Evolutionary conservation across 2,329 filamentous ascomycete genomes (phyloP), one percentile per base, ranked within the genome.

Genomic region (Thermothelomyces thermophilus): DNA sequence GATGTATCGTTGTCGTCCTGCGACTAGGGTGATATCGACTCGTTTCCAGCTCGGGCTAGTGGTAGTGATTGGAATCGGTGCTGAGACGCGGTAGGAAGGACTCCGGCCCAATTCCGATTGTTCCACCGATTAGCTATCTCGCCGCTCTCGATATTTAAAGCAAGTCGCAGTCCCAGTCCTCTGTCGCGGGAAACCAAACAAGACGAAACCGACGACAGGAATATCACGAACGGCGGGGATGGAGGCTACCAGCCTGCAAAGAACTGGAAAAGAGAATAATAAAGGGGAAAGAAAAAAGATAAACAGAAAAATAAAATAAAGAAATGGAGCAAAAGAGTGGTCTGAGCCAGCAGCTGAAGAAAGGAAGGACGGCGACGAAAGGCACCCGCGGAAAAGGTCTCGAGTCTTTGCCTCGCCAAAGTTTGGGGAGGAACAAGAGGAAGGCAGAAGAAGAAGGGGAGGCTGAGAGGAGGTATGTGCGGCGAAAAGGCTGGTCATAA

Each of bases 331-430:
- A 70, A 74, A 71, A 68, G 70, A 74, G 67, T 61, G 69, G 70
- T 77, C 77, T 80, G 77, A 80, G 70, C 77, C 77, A 82, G 79
- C 77, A 80, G 78, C 67, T 58, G 59, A 66, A 64, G 57, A 72
- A 70, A 65, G 63, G 66, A 68, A 65, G 62, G 62, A 66, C 66
- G 55, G 60, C 61, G 64, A 61, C 65, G 61, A 62, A 62, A 63
- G 59, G 65, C 64, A 63, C 65, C 64, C 60, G 61, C 58, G 57
- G 60, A 55, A 60, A 58, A 62, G 62, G 56, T 57, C 63, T 66
- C 66, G 63, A 67, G 66, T 69, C 66, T 71, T 69, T 66, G 69
- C 69, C 68, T 70, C 66, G 66, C 68, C 68, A 67, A 66, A n/a
- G n/a, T n/a, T n/a, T n/a, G n/a, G 62, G 62, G 61, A 64, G 60